These are phyloP conservation scores for Mortierella sp. DNA, from an alignment of 371 early-diverging fungal genomes.

Conservation along the genomic window DNA sequence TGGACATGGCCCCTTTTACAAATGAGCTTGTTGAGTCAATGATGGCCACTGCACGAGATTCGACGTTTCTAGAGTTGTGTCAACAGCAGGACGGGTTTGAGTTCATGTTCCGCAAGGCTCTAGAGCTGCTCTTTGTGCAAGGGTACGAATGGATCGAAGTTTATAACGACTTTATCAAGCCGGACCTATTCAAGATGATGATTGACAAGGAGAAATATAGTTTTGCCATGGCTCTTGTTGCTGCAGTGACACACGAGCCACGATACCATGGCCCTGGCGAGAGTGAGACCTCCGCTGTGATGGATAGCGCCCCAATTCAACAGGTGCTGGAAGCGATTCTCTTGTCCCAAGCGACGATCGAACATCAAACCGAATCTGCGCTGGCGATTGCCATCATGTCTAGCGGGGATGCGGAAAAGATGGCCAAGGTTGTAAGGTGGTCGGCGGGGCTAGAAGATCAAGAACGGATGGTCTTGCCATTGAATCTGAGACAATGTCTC, in stretches of 20 bases:
- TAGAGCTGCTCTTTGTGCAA: constrained; percentile 37
- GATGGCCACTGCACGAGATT: constrained; percentile 11
- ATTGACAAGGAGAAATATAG: constrained; percentile 12
- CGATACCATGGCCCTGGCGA: neutral
- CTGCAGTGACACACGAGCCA: constrained; percentile 20
- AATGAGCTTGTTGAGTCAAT: constrained; percentile 26
- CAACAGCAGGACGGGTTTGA: constrained; percentile 5
- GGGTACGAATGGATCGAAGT: constrained; percentile 39
- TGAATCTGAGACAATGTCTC: no score
- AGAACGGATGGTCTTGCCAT: neutral
- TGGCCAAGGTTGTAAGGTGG: constrained; percentile 17
- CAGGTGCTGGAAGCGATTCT: constrained; percentile 26
- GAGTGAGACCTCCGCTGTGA: neutral
- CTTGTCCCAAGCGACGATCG: constrained; percentile 18
- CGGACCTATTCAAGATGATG: constrained; percentile 23
- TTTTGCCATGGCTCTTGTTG: constrained; percentile 34
- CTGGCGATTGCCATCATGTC: constrained; percentile 22
- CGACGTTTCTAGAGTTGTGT: constrained; percentile 16
- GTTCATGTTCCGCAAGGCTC: constrained; percentile 29
- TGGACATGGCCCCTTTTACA: constrained; percentile 27
- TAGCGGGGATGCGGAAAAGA: constrained; percentile 8
- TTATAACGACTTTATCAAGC: constrained; percentile 25
- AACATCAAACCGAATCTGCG: constrained; percentile 28
- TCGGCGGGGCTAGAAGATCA: constrained; percentile 1
- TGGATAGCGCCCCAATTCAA: constrained; percentile 7